Base-by-base conservation (phyloP, 2,329 filamentous ascomycete genomes). In the Claviceps sorghi region DNA sequence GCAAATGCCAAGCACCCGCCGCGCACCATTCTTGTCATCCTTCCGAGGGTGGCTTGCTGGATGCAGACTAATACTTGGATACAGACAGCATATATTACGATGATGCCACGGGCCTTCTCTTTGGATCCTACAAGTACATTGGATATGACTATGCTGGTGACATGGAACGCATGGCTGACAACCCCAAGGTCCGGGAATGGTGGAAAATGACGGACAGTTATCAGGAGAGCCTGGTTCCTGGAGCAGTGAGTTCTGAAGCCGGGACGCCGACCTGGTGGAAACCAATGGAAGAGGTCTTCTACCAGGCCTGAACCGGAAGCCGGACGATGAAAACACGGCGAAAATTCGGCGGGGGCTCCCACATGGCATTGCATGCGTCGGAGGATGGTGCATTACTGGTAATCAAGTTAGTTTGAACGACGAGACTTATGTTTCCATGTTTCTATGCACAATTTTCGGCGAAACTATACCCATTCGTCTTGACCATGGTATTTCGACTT, bases 191-290 rank as follows among this genome's bases (percentile, higher is more conserved):
- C 36, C 76, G 79, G 52, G 81, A 85, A 65, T 91, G 86, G 87
- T 91, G 86, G 86, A 71, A 71, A 53, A 83, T 90, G 80, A 90
- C 86, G 49, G 86, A 91, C 65, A 72, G 73, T 15, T 87, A 82
- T 73, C 86, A 90, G 68, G 82, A 80, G 65, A 76, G 72, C 45
- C 62, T 84, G 32, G 77, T 83, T 1, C 72, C 75, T 0, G 81
- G 79, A 0, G 80, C 79, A 2, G 73, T 70, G 59, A 75, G 73
- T 55, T 82, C 79, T 55, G 74, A 77, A 58, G 72, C 75, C 6
- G 81, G 79, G 2, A 73, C 73, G 57, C 77, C 77, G n/a, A 63
- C 73, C 11, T 86, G 83, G 83, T 87, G 83, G 83, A 81, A 77
- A 61, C 75, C 74, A 2, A 63, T 83, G 21, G 80, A 86, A 63